Base-by-base conservation (phyloP, 345 rosid genomes). In the Trapa bicornis region DNA sequence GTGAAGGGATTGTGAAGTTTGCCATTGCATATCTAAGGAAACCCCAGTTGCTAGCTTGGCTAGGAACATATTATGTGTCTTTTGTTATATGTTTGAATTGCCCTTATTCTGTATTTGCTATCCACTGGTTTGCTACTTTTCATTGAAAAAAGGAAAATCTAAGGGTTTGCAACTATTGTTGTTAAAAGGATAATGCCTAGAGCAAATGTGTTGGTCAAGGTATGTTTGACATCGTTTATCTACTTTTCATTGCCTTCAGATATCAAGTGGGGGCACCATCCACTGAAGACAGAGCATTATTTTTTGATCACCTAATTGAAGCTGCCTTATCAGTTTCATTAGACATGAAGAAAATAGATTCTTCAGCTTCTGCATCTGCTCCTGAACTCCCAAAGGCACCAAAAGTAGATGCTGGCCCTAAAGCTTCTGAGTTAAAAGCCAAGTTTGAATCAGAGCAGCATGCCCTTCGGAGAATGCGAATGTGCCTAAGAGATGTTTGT, bases 401-500 rank as follows among this genome's bases (percentile, higher is more conserved):
- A 61, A 91, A 87, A 77, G 87, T 82, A 58, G 85, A 82, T 39
- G 80, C 85, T 76, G 96, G 97, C 67, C 99, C 96, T 16, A 94
- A 91, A 83, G 85, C 86, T 32, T 91, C 97, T 57, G 97, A 94
- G 78, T 68, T 94, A 72, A 91, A 86, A 76, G 96, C 99, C 67
- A 86, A 89, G 86, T 86, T 87, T 68, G 99, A 91, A 83, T 92
- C 96, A 38, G 97, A 94, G 86, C 99, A 94, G 78, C 99, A 94
- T 81, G 93, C 97, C 56, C 96, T 94, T 75, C 91, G 97, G 61
- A 83, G 99, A 64, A 78, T 91, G 72, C 87, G 99, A 70, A 94
- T 91, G 96, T 94, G 99, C 82, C 96, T 94, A 68, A 84, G 97
- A 83, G 99, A 94, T 79, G 71, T 94, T 87, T 94, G 99, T 84